A percentile compares a stretch with the other conserved stretches of the same genome.
Conservation (phyloP, 306 rosid species). For the Calophaca sinica region DNA sequence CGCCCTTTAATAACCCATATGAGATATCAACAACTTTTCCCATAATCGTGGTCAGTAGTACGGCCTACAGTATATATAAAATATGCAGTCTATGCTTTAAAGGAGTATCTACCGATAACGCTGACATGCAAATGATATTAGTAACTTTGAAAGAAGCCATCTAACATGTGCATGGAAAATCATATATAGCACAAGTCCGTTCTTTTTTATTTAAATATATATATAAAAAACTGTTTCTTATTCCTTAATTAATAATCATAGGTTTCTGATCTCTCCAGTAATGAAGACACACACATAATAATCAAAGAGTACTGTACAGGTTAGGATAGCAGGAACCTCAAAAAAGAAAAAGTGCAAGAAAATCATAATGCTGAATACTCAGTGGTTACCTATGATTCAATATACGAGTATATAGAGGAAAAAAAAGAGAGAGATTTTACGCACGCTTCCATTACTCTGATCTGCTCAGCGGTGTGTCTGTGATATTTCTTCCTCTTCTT, state of each 20-base stretch:
- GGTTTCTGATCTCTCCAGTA: constrained; percentile 12
- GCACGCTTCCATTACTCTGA: constrained; percentile 97
- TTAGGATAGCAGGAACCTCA: not conserved
- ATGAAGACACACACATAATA: too few relatives aligned
- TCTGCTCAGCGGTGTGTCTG: constrained; percentile 87
- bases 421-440: not conserved
- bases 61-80: not conserved
- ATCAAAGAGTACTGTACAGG: not conserved
- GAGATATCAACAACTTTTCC: constrained; percentile 38
- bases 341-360: constrained; percentile 22
- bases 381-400: not conserved
- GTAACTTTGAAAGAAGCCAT: constrained; percentile 11
- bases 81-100: constrained; percentile 9
- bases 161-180: constrained; percentile 25
- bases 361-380: constrained; percentile 2
- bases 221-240: not conserved
- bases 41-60: not conserved
- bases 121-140: constrained; percentile 40
- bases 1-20: constrained; percentile 39
- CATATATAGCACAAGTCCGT: not conserved
- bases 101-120: constrained; percentile 40
- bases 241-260: not conserved
- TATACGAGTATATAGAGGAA: too few relatives aligned
- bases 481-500: constrained; percentile 96
- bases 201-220: too few relatives aligned